Evolutionary conservation across 2,329 filamentous ascomycete species (phyloP), one percentile per base, ranked within the genome.

Genomic region (Trichoderma endophyticum): DNA sequence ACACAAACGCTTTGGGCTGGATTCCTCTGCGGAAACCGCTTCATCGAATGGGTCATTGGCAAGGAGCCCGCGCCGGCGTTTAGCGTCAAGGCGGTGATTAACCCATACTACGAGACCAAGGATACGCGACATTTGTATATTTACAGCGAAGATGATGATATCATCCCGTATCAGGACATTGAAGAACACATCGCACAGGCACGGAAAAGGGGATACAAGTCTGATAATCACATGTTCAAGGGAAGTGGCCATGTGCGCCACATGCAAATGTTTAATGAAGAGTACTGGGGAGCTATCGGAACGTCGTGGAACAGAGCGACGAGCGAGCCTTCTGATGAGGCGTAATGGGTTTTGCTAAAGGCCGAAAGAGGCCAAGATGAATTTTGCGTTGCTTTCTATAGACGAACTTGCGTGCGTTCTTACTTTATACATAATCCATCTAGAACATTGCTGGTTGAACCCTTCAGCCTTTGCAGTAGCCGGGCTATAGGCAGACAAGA

Each of bases 161-260:
- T 91, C 73, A 89, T 91, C 12, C 77, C 80, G 4, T 87, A 83
- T 77, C 77, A 86, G 72, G 88, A 90, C 73, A 85, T 90, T 0
- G 86, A 89, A 74, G 81, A 80, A 15, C 86, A 90, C 75, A 86
- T 84, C 0, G 83, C 84, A 3, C 78, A 83, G 43, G 85, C 87
- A 2, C 81, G 77, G 72, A 75, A 77, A 14, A 81, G 82, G 68
- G 89, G 89, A 0, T 90, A 86, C 74, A 76, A 77, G 26, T 84
- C 86, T 2, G 80, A 83, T 1, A 80, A 83, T 24, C 86, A 88
- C 71, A 76, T 85, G 34, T 92, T 92, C 73, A 83, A 88, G 64
- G 86, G 85, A 4, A 89, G 86, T 64, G 81, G 84, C 1, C 90
- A 92, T 78, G 89, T 90, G 21, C 88, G 87, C 1, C 89, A 91